Evolutionary conservation across 257 asterid genomes (phyloP), one percentile per base, ranked within the genome.

Genomic region (Verbascum thapsus): DNA sequence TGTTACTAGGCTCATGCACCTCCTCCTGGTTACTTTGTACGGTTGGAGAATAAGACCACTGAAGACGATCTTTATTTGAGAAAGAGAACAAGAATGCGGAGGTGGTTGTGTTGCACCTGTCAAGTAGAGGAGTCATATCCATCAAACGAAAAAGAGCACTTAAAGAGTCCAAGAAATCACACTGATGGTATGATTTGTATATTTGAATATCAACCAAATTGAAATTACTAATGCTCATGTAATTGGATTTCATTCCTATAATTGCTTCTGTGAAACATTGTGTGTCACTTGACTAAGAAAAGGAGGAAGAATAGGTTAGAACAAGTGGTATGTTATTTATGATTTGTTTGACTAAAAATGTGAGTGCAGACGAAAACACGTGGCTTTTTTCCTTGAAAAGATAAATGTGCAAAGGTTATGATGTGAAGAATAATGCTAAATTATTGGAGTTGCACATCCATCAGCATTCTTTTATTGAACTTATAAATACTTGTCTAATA

Each of bases 101-200:
- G 88, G 88, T 89, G 97, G 97, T 72, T 90, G 66, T 87, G 97
- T 60, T 90, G 95, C 66, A 68, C 82, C 65, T 78, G 86, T 71
- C 82, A 81, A 41, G 83, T 70, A 40, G 97, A 90, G 77, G 91
- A 90, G 72, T 60, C 94, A 47, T 80, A 81, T 61, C 85, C 76
- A 5, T 70, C 85, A 34, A 49, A 77, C 32, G 97, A 87, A 78
- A 76, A 69, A 59, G 95, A 84, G 76, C 87, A 79, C 78, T 78
- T 81, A 61, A 90, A 83, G 81, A 83, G 88, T 74, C 91, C 91
- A 52, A 77, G 81, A 70, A 75, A 74, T 69, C 64, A 66, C 58
- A 71, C 66, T 61, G 91, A 85, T 71, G 94, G 95, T 87, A 75
- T 50, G 67, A 69, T n/a, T n/a, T n/a, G n/a, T n/a, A n/a, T n/a